phyloP scores from a whole-genome alignment of 371 early-diverging fungal species.

The Blyttiomyces sp. region DNA sequence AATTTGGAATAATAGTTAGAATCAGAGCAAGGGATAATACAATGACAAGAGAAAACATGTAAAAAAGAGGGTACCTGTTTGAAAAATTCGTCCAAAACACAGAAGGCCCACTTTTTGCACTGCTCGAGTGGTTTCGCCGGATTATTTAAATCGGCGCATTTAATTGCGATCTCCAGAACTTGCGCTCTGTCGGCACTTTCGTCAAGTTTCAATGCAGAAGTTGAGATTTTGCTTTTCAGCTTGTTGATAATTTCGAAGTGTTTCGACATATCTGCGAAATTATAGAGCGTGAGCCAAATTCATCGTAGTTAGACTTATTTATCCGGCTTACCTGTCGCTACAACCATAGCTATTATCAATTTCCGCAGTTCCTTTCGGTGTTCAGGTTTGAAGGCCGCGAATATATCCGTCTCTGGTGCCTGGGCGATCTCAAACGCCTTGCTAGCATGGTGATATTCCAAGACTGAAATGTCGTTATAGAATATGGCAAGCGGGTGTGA shows the following conservation, averaged over 20 bases:
- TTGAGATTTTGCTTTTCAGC: slow-evolving; percentile 46
- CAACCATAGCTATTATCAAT: slow-evolving; percentile 47
- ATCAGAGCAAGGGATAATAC: too few species aligned
- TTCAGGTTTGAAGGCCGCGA: slow-evolving; percentile 37
- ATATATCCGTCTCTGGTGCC: slow-evolving; percentile 37
- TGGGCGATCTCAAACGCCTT: slow-evolving; percentile 48
- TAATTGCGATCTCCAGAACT: slow-evolving; percentile 51
- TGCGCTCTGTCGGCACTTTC: slow-evolving; percentile 43
- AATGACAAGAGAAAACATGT: too few species aligned
- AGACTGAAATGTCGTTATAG: slow-evolving; percentile 54
- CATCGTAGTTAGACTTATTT: not conserved
- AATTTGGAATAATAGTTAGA: too few species aligned
- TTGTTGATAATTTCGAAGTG: slow-evolving; percentile 54
- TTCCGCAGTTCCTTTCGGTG: slow-evolving; percentile 38
- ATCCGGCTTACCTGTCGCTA: slow-evolving; percentile 43
- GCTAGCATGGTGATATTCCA: slow-evolving; percentile 51
- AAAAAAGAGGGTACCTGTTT: slow-evolving; percentile 42
- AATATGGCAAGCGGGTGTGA: slow-evolving; percentile 46
- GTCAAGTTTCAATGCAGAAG: slow-evolving; percentile 36
- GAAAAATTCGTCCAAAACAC: slow-evolving; percentile 58
- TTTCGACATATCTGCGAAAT: slow-evolving; percentile 44
- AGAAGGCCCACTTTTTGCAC: slow-evolving; percentile 42
- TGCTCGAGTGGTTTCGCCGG: slow-evolving; percentile 45
- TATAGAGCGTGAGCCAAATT: not conserved
- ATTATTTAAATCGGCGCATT: slow-evolving; percentile 56